Conservation (phyloP, 768 basidiomycete species). For the Lactarius indigo region DNA sequence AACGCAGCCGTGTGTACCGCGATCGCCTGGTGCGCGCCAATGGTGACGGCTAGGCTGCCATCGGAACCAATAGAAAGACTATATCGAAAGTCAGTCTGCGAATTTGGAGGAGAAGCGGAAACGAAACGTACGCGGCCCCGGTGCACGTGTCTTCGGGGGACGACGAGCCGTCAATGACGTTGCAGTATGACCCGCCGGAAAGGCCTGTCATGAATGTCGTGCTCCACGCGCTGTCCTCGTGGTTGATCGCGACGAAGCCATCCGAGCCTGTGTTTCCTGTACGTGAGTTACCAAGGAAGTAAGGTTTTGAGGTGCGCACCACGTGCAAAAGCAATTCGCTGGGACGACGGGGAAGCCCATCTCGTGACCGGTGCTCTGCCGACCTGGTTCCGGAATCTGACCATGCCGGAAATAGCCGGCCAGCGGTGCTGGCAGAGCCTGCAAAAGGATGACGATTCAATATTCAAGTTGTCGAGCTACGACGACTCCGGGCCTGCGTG, state of each 20-base stretch:
- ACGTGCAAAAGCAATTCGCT: constrained; percentile 65
- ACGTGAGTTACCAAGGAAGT: neutral
- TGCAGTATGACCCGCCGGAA: constrained; percentile 58
- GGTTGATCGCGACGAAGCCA: constrained; percentile 69
- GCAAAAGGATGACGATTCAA: neutral
- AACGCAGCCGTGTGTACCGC: constrained; percentile 27
- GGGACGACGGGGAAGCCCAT: constrained; percentile 54
- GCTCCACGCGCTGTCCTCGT: constrained; percentile 53
- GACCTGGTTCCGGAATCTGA: constrained; percentile 57
- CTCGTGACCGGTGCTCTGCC: constrained; percentile 47
- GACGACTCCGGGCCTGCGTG: neutral
- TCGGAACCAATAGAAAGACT: constrained; percentile 20
- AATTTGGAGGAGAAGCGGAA: neutral
- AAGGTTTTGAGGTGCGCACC: constrained; percentile 33
- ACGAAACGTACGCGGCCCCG: constrained; percentile 40
- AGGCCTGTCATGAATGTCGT: constrained; percentile 55
- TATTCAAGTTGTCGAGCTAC: neutral
- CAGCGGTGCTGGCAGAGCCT: constrained; percentile 64
- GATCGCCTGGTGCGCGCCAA: constrained; percentile 30
- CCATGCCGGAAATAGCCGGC: constrained; percentile 54
- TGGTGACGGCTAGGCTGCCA: constrained; percentile 27
- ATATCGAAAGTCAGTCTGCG: neutral
- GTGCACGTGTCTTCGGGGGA: constrained; percentile 43
- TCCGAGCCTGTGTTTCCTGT: constrained; percentile 38
- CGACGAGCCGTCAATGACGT: constrained; percentile 52